These are phyloP conservation scores for Solanum sitiens DNA, from an alignment of 257 asterid genomes.

Conservation along the genomic window DNA sequence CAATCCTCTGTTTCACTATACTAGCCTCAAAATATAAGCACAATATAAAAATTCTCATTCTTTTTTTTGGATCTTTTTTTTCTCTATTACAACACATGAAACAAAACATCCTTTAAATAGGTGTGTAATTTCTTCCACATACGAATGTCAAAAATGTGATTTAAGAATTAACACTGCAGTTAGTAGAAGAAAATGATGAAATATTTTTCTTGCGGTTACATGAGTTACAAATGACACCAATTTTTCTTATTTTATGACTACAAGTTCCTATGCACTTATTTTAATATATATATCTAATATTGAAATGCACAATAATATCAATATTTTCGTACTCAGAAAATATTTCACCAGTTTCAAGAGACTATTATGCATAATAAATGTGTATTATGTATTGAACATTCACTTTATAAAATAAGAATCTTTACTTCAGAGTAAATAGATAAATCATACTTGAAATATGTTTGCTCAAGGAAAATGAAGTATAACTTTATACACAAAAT, in stretches of 20 bases:
- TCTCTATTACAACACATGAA: neutral
- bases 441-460: too few species aligned
- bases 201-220: neutral
- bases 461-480: too few species aligned
- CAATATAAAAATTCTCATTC: neutral
- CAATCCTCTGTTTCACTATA: neutral
- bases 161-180: neutral
- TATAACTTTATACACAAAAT: too few species aligned
- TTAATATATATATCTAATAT: too few species aligned
- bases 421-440: too few species aligned
- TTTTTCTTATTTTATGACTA: too few species aligned
- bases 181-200: neutral
- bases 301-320: neutral
- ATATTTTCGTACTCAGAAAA: neutral
- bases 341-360: neutral
- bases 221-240: neutral
- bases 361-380: too few species aligned
- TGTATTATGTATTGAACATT: neutral
- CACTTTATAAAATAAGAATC: fast-evolving
- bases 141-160: neutral
- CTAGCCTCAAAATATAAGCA: neutral
- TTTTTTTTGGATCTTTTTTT: too few species aligned
- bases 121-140: neutral
- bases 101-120: neutral
- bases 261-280: neutral